Evolutionary conservation across 108 stramenopile genomes (phyloP), one percentile per base, ranked within the genome.

Genomic region (Ochromonas danica): DNA sequence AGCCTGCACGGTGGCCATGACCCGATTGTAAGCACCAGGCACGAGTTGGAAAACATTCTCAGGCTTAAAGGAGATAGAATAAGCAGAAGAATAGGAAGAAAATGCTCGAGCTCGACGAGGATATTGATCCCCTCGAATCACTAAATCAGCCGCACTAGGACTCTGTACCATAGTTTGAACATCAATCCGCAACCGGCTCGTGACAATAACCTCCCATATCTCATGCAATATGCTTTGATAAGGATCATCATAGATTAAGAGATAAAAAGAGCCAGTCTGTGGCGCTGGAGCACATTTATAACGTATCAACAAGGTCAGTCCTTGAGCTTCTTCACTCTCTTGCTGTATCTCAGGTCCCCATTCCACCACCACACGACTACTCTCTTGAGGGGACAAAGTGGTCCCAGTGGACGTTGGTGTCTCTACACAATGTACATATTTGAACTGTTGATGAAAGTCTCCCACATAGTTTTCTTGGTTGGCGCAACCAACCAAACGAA

Each of bases 21-120:
- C 78, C 43, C 85, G 38, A 82, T 90, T 90, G 84, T 87, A 89
- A 14, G 89, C 88, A 14, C 86, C 86, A 1, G 89, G 86, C 0
- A 90, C 89, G 33, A 90, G 87, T 51, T 85, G 85, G 43, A 90
- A 88, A 0, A 62, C 60, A 14, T 57, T 45, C 1, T 41, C 25
- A 1, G 87, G 89, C 35, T 89, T 79, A 40, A 90, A 85, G 0
- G 30, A 17, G 10, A 81, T 65, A 31, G 86, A 83, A 30, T 35
- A 22, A 36, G 22, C 3, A 3, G 80, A 67, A 27, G 87, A 78
- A 1, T 40, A 39, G 10, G 82, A 85, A 1, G 81, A 71, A 70
- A 84, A 89, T 2, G 81, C 79, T 39, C 45, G 43, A 0, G 87
- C 88, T 27, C 87, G 84, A 0, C 87, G 80, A 6, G 83, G 75